These are phyloP conservation scores for Anisodus acutangulus DNA, from an alignment of 257 asterid species.

Conservation along the genomic window DNA sequence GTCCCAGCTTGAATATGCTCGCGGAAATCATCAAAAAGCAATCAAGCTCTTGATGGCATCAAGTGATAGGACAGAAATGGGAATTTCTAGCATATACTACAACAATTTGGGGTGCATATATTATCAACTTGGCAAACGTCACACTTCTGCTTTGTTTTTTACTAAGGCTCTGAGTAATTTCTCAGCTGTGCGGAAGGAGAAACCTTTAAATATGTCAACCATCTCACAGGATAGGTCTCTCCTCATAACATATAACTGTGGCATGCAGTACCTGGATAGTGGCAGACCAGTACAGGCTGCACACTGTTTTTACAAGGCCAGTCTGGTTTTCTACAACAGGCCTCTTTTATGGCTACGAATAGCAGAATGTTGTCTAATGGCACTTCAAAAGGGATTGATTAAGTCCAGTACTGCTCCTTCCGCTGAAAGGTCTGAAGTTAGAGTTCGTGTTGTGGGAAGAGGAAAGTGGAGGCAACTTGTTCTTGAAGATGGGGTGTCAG, in stretches of 20 bases:
- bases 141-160: slow-evolving; percentile 66
- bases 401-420: slow-evolving; percentile 39
- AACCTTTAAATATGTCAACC: slow-evolving; percentile 57
- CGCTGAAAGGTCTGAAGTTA: slow-evolving; percentile 51
- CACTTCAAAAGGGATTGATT: slow-evolving; percentile 68
- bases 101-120: slow-evolving; percentile 88
- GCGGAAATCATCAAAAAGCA: slow-evolving; percentile 45
- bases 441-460: slow-evolving; percentile 63
- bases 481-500: slow-evolving; percentile 44
- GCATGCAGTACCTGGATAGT: slow-evolving; percentile 67
- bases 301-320: slow-evolving; percentile 67
- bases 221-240: slow-evolving; percentile 22
- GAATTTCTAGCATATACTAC: slow-evolving; percentile 69
- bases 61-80: slow-evolving; percentile 53
- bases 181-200: slow-evolving; percentile 56
- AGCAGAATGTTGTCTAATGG: slow-evolving; percentile 90
- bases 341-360: slow-evolving; percentile 83
- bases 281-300: slow-evolving; percentile 78
- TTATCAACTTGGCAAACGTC: slow-evolving; percentile 69
- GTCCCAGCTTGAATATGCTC: slow-evolving; percentile 76
- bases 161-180: slow-evolving; percentile 65
- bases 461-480: slow-evolving; percentile 88
- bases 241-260: slow-evolving; percentile 39
- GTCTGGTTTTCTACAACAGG: slow-evolving; percentile 54
- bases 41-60: slow-evolving; percentile 81